These are phyloP conservation scores for Globisporangium viniferum DNA, from an alignment of 352 stramenopile species.

Conservation along the genomic window DNA sequence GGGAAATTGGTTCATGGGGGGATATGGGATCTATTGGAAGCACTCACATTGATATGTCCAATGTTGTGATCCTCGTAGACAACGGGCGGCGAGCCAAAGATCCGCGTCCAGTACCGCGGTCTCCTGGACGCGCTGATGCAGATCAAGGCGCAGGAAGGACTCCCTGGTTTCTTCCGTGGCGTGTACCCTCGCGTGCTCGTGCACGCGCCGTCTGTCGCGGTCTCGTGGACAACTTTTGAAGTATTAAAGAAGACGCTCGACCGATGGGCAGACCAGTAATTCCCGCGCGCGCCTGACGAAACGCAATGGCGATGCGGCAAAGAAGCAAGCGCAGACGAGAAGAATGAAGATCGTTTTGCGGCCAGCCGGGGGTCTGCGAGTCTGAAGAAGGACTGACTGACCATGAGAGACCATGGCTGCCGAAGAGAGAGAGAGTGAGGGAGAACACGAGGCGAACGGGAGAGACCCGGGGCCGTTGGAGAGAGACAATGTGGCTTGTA, in stretches of 20 bases:
- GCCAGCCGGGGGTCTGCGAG: neutral
- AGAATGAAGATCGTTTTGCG: no score
- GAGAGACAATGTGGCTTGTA: constrained; percentile 15
- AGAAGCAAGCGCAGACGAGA: neutral
- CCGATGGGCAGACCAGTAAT: constrained; percentile 28
- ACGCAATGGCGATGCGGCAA: neutral
- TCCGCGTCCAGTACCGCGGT: constrained; percentile 70
- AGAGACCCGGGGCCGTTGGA: constrained; percentile 1
- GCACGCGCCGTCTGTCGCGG: constrained; percentile 96
- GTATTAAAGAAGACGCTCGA: constrained; percentile 88
- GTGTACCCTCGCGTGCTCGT: constrained; percentile 92
- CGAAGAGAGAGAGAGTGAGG: neutral
- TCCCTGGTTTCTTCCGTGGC: constrained; percentile 94
- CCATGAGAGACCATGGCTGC: neutral
- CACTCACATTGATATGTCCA: neutral
- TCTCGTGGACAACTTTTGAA: constrained; percentile 99
- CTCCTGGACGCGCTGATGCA: constrained; percentile 72
- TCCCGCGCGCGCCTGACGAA: neutral
- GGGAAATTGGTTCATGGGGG: neutral
- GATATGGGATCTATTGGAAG: neutral
- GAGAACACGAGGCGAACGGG: neutral
- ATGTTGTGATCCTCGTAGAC: constrained; percentile 11
- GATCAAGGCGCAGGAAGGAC: constrained; percentile 93
- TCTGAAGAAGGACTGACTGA: neutral
- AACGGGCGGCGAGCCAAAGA: constrained; percentile 38